Evolutionary conservation across 805 yeast genomes (phyloP), one percentile per base, ranked within the genome.

Genomic region (Suhomyces kilbournensis): DNA sequence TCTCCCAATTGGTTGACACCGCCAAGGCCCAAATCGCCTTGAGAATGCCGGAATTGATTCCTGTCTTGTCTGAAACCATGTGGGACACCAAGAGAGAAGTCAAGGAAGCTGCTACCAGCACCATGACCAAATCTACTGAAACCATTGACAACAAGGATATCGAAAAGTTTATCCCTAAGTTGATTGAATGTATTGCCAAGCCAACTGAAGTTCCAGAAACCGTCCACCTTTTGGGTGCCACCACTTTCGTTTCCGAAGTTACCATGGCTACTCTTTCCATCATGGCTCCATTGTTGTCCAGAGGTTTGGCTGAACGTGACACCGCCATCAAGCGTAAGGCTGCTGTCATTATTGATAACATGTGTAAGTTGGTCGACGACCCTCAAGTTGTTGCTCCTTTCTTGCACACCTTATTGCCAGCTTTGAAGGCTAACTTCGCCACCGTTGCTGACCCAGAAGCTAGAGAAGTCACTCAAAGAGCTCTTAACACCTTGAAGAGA

Each of bases 401-500:
- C 90, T 81, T 94, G 87, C 81, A 82, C 79, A 88, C 87, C 74
- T 85, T 94, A 71, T 88, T 90, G 83, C 99, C 99, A 75, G 89
- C 97, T 71, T 83, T 94, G 78, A 90, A 90, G 86, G 76, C 85
- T 74, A 94, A 94, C 89, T 85, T 86, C 81, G 79, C 88, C 71
- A 90, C 89, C 82, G 92, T 94, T 80, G 99, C 99, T 77, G 99
- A 94, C 80, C 99, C 99, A 75, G 99, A 94, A 83, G 99, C 99
- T 66, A 93, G 99, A 82, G 93, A 89, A 64, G 98, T 94, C 74
- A 94, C 99, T 67, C 82, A 82, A 71, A 92, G 98, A 83, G 99
- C 96, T 74, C 82, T 93, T 77, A 87, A 79, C 87, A 94, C 99
- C 67, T 87, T 94, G 76, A 91, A 88, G 84, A 91, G 99, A 86